Conservation (phyloP, 2,329 filamentous ascomycete species). For the Aspergillus glaucus region DNA sequence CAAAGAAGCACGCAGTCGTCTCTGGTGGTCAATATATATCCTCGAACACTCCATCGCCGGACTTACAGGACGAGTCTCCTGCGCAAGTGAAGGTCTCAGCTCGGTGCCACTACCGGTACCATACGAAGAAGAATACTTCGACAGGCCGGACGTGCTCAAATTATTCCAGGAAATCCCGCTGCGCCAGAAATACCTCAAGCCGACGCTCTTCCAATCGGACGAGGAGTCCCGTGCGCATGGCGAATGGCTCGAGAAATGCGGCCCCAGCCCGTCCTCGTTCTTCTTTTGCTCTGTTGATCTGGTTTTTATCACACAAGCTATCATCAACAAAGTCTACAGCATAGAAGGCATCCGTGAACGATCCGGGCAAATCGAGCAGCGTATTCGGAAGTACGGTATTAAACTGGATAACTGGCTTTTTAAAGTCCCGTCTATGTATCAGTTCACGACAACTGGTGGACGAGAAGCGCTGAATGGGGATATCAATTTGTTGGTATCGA, state of each 20-base stretch:
- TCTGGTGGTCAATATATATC: conserved; percentile 40
- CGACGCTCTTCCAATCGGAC: conserved; percentile 22
- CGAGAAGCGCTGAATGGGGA: conserved; percentile 13
- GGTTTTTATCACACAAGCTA: conserved; percentile 28
- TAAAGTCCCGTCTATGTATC: conserved; percentile 26
- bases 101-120: conserved; percentile 33
- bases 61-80: conserved; percentile 37
- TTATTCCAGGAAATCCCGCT: conserved; percentile 18
- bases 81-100: conserved; percentile 33
- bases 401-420: conserved; percentile 31
- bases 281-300: conserved; percentile 35
- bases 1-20: conserved; percentile 35
- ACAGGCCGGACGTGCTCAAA: conserved; percentile 16
- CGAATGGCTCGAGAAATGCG: conserved; percentile 17
- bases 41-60: conserved; percentile 37
- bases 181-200: conserved; percentile 18
- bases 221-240: conserved; percentile 6
- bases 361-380: conserved; percentile 25
- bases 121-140: conserved; percentile 31
- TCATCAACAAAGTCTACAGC: conserved; percentile 35
- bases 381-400: conserved; percentile 25
- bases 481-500: conserved; percentile 8
- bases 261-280: conserved; percentile 29
- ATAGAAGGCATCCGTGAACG: conserved; percentile 29
- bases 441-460: conserved; percentile 22